Evolutionary conservation across 2,329 filamentous ascomycete genomes (phyloP).

Genomic region (Sordariomycetes sp.): DNA sequence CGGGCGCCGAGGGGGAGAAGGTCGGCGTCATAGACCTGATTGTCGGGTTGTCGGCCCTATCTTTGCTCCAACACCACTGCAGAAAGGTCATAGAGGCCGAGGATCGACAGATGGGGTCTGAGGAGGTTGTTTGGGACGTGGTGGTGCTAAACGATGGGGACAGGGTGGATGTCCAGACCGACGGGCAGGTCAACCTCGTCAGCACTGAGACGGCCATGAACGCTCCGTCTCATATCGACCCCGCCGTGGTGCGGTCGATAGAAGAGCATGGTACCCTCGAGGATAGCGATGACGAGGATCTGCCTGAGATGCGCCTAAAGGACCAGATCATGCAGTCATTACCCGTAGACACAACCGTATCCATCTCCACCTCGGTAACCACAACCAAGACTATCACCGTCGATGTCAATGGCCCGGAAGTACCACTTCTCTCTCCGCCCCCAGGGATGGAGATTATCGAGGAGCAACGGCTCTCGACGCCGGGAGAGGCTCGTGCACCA

Average conservation of each 20-base stretch:
- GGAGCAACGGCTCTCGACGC: slow-evolving; percentile 16
- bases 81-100: slow-evolving; percentile 37
- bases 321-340: slow-evolving; percentile 41
- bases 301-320: slow-evolving; percentile 26
- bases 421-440: slow-evolving; percentile 37
- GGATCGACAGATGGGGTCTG: slow-evolving; percentile 27
- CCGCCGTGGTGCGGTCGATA: slow-evolving; percentile 8
- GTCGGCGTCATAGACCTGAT: slow-evolving; percentile 49
- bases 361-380: slow-evolving; percentile 43
- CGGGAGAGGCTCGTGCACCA: background rate
- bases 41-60: slow-evolving; percentile 45
- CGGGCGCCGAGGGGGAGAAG: slow-evolving; percentile 42
- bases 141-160: slow-evolving; percentile 47
- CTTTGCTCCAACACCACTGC: slow-evolving; percentile 46
- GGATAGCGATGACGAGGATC: slow-evolving; percentile 18
- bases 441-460: slow-evolving; percentile 47
- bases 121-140: slow-evolving; percentile 53
- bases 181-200: slow-evolving; percentile 10
- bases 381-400: slow-evolving; percentile 53
- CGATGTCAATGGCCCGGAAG: slow-evolving; percentile 40
- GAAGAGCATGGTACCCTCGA: slow-evolving; percentile 17
- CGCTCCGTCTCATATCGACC: background rate
- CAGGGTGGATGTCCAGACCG: slow-evolving; percentile 38
- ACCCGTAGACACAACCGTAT: slow-evolving; percentile 41
- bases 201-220: background rate